Conservation (phyloP, 2,329 filamentous ascomycete genomes). For the Coniochaeta prunicola region DNA sequence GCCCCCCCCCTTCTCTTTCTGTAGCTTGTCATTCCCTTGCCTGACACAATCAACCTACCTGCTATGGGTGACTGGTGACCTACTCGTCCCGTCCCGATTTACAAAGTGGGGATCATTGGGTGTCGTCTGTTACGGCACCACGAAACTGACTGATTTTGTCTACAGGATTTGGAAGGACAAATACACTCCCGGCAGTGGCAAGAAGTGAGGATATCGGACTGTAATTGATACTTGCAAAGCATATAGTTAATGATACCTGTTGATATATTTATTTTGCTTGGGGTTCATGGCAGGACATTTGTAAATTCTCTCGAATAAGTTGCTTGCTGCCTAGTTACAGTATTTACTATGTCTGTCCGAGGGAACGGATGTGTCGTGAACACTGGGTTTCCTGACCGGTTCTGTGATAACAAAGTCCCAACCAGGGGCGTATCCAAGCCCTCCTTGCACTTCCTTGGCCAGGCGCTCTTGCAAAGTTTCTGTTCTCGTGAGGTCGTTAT, state of each 20-base stretch:
- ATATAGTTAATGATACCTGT: neutral
- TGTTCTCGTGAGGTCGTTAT: neutral
- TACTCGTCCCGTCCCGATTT: neutral
- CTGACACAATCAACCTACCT: neutral
- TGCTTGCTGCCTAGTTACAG: neutral
- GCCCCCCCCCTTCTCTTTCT: neutral
- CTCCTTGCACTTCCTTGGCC: neutral
- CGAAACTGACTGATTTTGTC: neutral
- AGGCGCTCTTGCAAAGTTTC: neutral
- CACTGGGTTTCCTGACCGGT: too few species aligned
- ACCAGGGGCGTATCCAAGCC: neutral
- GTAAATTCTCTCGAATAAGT: neutral
- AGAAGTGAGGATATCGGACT: conserved; percentile 21
- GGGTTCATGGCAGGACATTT: neutral
- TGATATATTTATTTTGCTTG: neutral
- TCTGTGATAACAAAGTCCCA: neutral
- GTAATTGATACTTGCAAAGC: neutral
- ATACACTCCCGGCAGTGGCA: conserved; percentile 53
- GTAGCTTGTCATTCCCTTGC: neutral
- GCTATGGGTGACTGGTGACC: neutral
- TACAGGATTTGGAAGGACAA: conserved; percentile 97
- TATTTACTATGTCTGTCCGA: neutral
- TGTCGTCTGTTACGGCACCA: conserved; percentile 1
- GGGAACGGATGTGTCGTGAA: neutral
- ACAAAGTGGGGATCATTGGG: neutral